A percentile compares a stretch with the other conserved stretches of the same genome.
Conservation (phyloP, 129 eudicot species). For the Escallonia rubra region DNA sequence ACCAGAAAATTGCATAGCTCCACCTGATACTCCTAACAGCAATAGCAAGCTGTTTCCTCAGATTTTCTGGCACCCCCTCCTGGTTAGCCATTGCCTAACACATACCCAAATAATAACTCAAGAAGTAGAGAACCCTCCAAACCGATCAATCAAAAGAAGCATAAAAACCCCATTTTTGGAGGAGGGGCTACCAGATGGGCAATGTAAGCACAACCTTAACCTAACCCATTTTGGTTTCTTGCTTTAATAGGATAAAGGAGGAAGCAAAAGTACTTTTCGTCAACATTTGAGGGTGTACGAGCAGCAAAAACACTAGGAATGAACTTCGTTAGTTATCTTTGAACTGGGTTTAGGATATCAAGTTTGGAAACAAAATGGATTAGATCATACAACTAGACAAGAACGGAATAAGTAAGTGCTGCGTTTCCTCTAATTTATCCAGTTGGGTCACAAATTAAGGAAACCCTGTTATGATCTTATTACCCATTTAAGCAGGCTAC, state of each 20-base stretch:
- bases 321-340: too few species aligned
- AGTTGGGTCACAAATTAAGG: too few species aligned
- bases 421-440: too few species aligned
- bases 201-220: background rate
- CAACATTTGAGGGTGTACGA: background rate
- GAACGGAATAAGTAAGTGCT: too few species aligned
- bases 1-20: conserved; percentile 6
- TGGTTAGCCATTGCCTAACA: conserved; percentile 1
- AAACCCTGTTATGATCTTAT: too few species aligned
- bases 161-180: background rate
- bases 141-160: background rate
- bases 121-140: background rate
- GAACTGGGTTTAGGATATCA: too few species aligned
- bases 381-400: too few species aligned
- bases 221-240: background rate
- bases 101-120: background rate
- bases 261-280: background rate
- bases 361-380: too few species aligned
- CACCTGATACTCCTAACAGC: conserved; percentile 2
- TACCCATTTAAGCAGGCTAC: too few species aligned
- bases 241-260: background rate
- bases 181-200: background rate
- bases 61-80: conserved; percentile 5
- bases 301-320: too few species aligned
- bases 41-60: background rate